phyloP scores from a whole-genome alignment of 140 eudicot genomes.

The Erigeron philadelphicus region DNA sequence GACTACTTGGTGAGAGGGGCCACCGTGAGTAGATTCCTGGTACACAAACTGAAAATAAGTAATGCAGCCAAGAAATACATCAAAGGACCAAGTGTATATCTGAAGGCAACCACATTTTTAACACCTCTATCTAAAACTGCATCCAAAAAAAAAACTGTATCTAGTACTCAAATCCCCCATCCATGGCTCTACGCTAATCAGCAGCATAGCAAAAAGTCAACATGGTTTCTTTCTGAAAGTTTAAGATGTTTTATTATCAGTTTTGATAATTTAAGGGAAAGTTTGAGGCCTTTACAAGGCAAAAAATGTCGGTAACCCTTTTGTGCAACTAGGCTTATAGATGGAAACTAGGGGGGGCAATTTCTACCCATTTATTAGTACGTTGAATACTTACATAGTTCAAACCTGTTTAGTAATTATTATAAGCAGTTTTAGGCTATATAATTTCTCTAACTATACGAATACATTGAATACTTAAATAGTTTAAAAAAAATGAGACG shows the following conservation, averaged over 20 bases:
- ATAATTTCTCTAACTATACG: background rate
- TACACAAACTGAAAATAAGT: constrained; percentile 22
- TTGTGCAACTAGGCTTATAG: background rate
- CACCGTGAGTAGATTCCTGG: constrained; percentile 39
- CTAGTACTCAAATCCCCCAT: background rate
- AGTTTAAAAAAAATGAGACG: background rate
- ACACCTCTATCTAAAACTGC: too few species aligned
- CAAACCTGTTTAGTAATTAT: background rate
- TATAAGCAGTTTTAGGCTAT: background rate
- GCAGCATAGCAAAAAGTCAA: background rate
- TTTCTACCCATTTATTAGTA: background rate
- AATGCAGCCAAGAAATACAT: background rate
- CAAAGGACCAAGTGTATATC: background rate
- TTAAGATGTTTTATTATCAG: background rate
- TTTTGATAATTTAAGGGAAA: background rate
- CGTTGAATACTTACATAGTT: background rate
- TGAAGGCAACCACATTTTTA: background rate
- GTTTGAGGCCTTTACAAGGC: background rate
- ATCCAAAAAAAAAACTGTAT: background rate
- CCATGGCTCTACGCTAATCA: background rate
- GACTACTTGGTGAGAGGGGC: constrained; percentile 57
- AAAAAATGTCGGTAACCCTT: background rate
- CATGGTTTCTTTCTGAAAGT: background rate
- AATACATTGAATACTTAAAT: background rate
- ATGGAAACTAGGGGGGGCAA: background rate